Base-by-base conservation (phyloP, 495 filamentous ascomycete genomes). In the Cenococcum geophilum region DNA sequence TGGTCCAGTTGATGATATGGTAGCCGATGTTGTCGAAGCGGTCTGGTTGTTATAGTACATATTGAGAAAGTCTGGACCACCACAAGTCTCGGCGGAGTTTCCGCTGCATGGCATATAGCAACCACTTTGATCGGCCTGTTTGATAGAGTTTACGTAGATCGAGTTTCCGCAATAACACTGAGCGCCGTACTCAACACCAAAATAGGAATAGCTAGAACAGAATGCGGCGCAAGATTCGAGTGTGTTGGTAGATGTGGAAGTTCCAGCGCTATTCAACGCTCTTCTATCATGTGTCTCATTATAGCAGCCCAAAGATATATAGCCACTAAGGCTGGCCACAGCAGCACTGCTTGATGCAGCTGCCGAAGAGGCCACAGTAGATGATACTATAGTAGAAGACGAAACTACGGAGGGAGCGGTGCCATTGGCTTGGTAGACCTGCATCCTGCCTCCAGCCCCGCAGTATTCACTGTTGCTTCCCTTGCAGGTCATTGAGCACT, bases 151-250 rank as follows among this genome's bases (percentile, higher is more conserved):
- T 10, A 27, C n/a, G 53, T 36, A 55, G 25, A 55, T 55, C 5
- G n/a, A 18, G 49, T 74, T 71, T 3, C 72, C 74, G 45, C 71
- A 74, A 55, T 72, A 74, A 55, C 73, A 75, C 42, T 75, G 73
- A 35, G 64, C 61, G 8, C 57, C 45, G 55, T 70, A 74, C 51
- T 76, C 74, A 14, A 70, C 58, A 10, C 71, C 71, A 51, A 71
- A 68, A 22, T 72, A 76, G 16, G 40, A 51, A 48, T 67, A 75
- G 21, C 67, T 54, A 22, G 51, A 52, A 42, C 75, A 75, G 27
- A 56, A 25, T 1, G 48, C 55, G 16, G 65, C 58, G 55, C 74
- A 76, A 22, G 48, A 66, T 37, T 71, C 67, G 6, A 64, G 58
- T 8, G 66, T 71, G 45, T 59, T 58, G 40, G 25, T 42, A 6